phyloP scores from a whole-genome alignment of 2,329 filamentous ascomycete genomes.

The Phaeophleospora eucalypticola region DNA sequence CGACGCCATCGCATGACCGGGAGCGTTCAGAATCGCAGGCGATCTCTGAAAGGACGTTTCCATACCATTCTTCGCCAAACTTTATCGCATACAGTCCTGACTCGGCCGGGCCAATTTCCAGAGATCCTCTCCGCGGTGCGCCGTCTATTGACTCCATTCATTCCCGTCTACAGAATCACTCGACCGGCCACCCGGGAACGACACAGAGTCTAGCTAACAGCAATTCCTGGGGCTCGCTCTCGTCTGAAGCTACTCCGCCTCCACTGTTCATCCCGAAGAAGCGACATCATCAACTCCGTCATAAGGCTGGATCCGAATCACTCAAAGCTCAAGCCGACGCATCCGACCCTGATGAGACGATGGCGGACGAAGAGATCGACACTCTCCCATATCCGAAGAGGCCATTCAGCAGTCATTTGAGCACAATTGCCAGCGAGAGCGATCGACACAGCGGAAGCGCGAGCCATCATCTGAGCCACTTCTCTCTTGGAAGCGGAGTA shows the following conservation, averaged over 20 bases:
- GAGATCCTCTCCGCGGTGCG: constrained; percentile 11
- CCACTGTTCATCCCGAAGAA: constrained; percentile 33
- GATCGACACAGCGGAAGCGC: constrained; percentile 18
- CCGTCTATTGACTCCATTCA: constrained; percentile 32
- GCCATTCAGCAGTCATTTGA: constrained; percentile 31
- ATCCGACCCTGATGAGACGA: constrained; percentile 14
- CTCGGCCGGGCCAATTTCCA: constrained; percentile 13
- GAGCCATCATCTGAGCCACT: constrained; percentile 31
- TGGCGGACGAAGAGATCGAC: constrained; percentile 29
- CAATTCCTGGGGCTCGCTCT: constrained; percentile 24
- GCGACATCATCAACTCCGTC: constrained; percentile 24
- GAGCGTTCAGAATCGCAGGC: constrained; percentile 15
- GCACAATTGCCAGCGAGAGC: constrained; percentile 36
- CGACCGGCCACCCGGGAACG: constrained; percentile 17
- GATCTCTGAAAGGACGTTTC: constrained; percentile 18
- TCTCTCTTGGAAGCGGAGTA: constrained; percentile 31
- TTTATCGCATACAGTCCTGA: constrained; percentile 27
- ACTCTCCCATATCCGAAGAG: constrained; percentile 28
- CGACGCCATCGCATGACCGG: constrained; percentile 6
- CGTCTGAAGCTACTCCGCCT: constrained; percentile 27
- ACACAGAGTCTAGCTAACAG: constrained; percentile 20
- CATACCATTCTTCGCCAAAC: constrained; percentile 28
- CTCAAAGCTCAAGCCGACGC: constrained; percentile 15
- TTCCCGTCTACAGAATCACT: constrained; percentile 24
- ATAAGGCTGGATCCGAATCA: constrained; percentile 23